Evolutionary conservation across 148 eudicot genomes (phyloP), one percentile per base, ranked within the genome.

Genomic region (Heliamphora exappendiculata): DNA sequence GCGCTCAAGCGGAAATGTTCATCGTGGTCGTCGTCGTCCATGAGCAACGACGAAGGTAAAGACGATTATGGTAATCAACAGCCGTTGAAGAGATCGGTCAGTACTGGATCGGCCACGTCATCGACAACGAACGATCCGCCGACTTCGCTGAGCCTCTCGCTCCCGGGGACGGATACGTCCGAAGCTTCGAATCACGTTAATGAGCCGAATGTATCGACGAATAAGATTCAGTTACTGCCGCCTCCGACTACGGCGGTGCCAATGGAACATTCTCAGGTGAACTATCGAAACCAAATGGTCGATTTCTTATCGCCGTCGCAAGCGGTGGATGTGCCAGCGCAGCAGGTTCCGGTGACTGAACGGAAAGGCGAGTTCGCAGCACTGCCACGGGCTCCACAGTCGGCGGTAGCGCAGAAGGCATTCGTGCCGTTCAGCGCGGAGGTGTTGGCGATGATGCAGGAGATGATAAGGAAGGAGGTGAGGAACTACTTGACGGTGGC

Each of bases 391-490:
- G 47, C 0, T 42, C 72, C 50, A 50, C 17, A 7, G 44, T 3
- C 67, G n/a, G 62, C 34, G 57, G 58, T 5, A 42, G 47, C 5
- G 47, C 8, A 42, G 47, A 42, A 42, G 75, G 29, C 55, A 65
- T 78, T 78, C 33, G 70, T 74, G 81, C 81, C 84, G 63, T 87
- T 88, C 55, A 88, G 81, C 29, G 55, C 78, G 49, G 96, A 91
- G 83, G 78, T 93, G 76, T 39, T 89, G 83, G 82, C 82, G 79
- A 87, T 82, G 87, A 91, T 93, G 92, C 91, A 91, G 78, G 92
- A 88, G 72, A 89, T 93, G 96, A 86, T 91, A 28, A 87, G 81
- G 86, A 87, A 72, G 45, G 98, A 91, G 80, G 96, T 91, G 84
- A 84, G 91, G 85, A 87, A 72, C 34, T 91, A 91, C 71, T 91